Evolutionary conservation across 1,139 yeast species (phyloP).

Genomic region (Nadsonia commutata): DNA sequence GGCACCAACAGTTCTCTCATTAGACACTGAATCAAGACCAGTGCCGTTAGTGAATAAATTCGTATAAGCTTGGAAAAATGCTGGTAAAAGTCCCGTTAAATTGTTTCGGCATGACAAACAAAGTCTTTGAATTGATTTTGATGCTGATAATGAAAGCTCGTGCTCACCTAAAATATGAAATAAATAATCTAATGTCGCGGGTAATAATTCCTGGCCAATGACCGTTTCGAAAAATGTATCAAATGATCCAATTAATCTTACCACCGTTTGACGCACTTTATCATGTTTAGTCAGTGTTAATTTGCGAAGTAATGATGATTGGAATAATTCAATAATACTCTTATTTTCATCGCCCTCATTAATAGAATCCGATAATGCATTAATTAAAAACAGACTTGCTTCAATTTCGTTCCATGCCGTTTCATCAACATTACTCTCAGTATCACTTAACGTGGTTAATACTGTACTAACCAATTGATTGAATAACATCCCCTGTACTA

Average conservation of each 20-base stretch:
- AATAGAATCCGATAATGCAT: conserved; percentile 30
- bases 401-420: conserved; percentile 39
- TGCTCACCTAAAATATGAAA: background rate
- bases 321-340: conserved; percentile 15
- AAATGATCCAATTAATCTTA: conserved; percentile 22
- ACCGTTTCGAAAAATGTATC: conserved; percentile 21
- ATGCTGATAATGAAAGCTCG: background rate
- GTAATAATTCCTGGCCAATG: conserved; percentile 18
- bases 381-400: conserved; percentile 50
- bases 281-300: conserved; percentile 15
- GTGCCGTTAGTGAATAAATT: conserved; percentile 9
- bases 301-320: conserved; percentile 20
- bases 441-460: conserved; percentile 15
- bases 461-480: conserved; percentile 35
- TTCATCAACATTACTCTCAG: conserved; percentile 8
- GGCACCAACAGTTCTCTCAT: conserved; percentile 24
- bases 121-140: background rate
- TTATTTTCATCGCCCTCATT: conserved; percentile 15
- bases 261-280: conserved; percentile 23
- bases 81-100: background rate
- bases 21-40: conserved; percentile 15
- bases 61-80: background rate
- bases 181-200: conserved; percentile 7
- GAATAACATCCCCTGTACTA: conserved; percentile 44
- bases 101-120: background rate